Evolutionary conservation across 371 early-diverging fungal genomes (phyloP), one percentile per base, ranked within the genome.

Genomic region (Dipsacomyces acuminosporus): DNA sequence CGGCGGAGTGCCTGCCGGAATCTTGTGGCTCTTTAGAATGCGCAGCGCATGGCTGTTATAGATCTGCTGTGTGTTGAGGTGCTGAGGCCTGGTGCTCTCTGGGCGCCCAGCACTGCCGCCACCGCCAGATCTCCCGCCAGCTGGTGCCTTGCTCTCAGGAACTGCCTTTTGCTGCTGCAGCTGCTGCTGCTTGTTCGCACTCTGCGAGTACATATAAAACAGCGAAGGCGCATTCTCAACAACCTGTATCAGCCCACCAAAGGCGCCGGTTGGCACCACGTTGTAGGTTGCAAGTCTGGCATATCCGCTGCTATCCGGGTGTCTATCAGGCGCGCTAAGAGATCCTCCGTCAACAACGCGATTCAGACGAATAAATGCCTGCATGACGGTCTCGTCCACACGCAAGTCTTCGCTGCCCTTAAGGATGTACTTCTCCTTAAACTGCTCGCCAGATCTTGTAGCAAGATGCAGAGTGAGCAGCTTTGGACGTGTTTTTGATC

Each of bases 221-320:
- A 88, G 57, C 6, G 89, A 85, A 0, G 78, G 80, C 2, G 93
- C 84, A 55, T 85, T 81, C 14, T 90, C 84, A 6, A 99, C 89
- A 88, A 91, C 96, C 71, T 98, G 90, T 38, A 99, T 91, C 82
- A 99, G 85, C 6, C 99, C 99, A n/a, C 85, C 87, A 36, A 83
- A 82, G 25, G 84, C 80, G 21, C 87, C 88, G 2, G 98, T 78
- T 0, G 99, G 99, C 15, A 99, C 85, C 0, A 99, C 97, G 20
- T 63, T 54, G 24, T 64, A 60, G 8, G 57, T 55, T 1, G 56
- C 45, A 80, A 18, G 89, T 57, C 1, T 88, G 80, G 21, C 71
- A 61, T 48, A 85, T 59, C 3, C 76, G 63, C 18, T 80, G n/a
- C n/a, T n/a, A n/a, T n/a, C n/a, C n/a, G n/a, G n/a, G n/a, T n/a